These are phyloP conservation scores for Crucibulum laeve DNA, from an alignment of 768 basidiomycete species.

Conservation along the genomic window DNA sequence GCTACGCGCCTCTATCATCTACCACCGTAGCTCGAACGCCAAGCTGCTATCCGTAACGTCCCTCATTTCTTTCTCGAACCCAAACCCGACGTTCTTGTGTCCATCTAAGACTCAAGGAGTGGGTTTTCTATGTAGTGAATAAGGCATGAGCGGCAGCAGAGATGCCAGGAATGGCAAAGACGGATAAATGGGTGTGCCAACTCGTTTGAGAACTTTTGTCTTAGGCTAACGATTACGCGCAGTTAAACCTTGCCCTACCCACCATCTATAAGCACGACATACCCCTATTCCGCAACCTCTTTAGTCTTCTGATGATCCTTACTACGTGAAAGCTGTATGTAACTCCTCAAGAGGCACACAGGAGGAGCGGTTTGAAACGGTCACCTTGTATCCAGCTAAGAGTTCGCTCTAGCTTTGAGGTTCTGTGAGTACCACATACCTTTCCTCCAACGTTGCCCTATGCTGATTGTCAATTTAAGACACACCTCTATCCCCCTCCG, in stretches of 20 bases:
- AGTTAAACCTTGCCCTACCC: slow-evolving; percentile 79
- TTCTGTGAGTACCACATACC: slow-evolving; percentile 29
- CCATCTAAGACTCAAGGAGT: background rate
- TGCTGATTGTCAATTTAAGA: background rate
- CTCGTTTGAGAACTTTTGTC: background rate
- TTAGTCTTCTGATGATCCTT: slow-evolving; percentile 65
- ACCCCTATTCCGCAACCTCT: slow-evolving; percentile 77
- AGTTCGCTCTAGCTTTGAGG: slow-evolving; percentile 17
- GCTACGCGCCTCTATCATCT: too few relatives aligned
- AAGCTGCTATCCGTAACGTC: too few relatives aligned
- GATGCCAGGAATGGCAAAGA: slow-evolving; percentile 36
- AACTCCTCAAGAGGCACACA: slow-evolving; percentile 45
- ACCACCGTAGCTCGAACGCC: too few relatives aligned
- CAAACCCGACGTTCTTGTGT: background rate
- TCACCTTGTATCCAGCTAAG: slow-evolving; percentile 21
- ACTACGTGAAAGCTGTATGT: slow-evolving; percentile 75
- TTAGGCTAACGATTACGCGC: background rate
- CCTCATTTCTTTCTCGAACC: background rate
- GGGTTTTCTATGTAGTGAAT: slow-evolving; percentile 70
- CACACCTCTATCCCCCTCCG: slow-evolving; percentile 24
- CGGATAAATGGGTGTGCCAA: slow-evolving; percentile 77
- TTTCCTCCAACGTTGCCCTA: background rate
- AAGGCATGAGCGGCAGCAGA: slow-evolving; percentile 66
- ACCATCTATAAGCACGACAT: slow-evolving; percentile 86
- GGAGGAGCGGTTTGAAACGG: slow-evolving; percentile 28